These are phyloP conservation scores for Santalum album DNA, from an alignment of 164 flowering plant species.

Conservation along the genomic window DNA sequence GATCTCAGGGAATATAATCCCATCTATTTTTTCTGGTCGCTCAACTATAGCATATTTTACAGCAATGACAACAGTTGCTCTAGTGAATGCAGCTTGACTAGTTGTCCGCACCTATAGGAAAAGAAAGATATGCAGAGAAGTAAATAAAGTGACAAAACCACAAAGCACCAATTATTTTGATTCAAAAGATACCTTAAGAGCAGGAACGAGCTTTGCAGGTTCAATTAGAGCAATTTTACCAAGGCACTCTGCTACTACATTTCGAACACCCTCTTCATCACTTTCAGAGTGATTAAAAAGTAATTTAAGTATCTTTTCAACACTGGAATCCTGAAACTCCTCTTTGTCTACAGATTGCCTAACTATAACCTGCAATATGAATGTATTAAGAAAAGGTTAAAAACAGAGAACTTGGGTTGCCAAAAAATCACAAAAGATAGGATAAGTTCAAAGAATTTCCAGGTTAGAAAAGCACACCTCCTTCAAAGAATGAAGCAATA, in stretches of 20 bases:
- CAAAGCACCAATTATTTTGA: not conserved
- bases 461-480: slow-evolving; percentile 43
- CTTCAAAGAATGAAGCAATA: slow-evolving; percentile 92
- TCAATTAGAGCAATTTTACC: slow-evolving; percentile 98
- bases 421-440: no score
- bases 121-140: not conserved
- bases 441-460: not conserved
- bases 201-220: slow-evolving; percentile 89
- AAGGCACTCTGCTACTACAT: slow-evolving; percentile 97
- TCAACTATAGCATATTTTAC: slow-evolving; percentile 94
- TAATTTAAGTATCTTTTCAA: slow-evolving; percentile 81
- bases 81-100: slow-evolving; percentile 82
- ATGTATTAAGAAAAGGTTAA: not conserved
- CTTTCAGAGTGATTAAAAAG: slow-evolving; percentile 98
- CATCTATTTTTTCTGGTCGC: slow-evolving; percentile 93
- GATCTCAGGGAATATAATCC: slow-evolving; percentile 74
- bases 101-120: slow-evolving; percentile 57
- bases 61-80: slow-evolving; percentile 95
- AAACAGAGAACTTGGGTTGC: no score
- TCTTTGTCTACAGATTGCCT: slow-evolving; percentile 89
- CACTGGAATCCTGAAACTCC: slow-evolving; percentile 86
- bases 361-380: slow-evolving; percentile 80
- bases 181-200: slow-evolving; percentile 66
- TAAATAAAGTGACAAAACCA: not conserved
- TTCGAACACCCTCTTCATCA: slow-evolving; percentile 99